These are phyloP conservation scores for Rutstroemia sp. DNA, from an alignment of 2,329 filamentous ascomycete genomes.

Conservation along the genomic window DNA sequence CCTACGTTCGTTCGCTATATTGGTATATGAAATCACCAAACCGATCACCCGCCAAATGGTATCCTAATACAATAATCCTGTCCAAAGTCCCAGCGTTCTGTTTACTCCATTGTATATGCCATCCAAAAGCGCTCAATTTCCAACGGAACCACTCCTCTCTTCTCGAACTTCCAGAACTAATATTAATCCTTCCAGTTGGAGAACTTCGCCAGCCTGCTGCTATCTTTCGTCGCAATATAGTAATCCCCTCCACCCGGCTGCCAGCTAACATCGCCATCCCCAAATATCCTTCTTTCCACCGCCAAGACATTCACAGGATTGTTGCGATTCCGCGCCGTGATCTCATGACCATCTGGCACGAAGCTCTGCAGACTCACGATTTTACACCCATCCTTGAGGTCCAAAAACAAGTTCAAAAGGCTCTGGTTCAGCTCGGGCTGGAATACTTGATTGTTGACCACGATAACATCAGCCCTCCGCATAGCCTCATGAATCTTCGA, in stretches of 20 bases:
- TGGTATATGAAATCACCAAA: conserved; percentile 1
- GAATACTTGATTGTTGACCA: conserved; percentile 98
- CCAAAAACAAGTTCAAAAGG: conserved; percentile 82
- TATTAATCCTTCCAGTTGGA: neutral
- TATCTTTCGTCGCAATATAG: conserved; percentile 70
- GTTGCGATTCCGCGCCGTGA: conserved; percentile 63
- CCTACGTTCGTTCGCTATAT: neutral
- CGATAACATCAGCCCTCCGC: conserved; percentile 82
- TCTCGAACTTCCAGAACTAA: neutral
- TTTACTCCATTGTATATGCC: neutral
- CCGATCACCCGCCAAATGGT: neutral
- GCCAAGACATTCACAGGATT: conserved; percentile 78
- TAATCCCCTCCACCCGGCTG: conserved; percentile 76
- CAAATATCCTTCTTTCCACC: conserved; percentile 64
- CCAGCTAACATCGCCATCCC: conserved; percentile 75
- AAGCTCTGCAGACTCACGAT: conserved; percentile 92
- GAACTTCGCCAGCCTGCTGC: conserved; percentile 11
- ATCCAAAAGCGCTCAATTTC: neutral
- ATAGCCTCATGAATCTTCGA: conserved; percentile 63
- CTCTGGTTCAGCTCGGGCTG: conserved; percentile 78
- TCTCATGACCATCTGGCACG: conserved; percentile 70
- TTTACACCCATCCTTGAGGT: conserved; percentile 83
- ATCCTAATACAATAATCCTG: conserved; percentile 7
- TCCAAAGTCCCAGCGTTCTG: neutral
- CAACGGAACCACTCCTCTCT: neutral